Conservation (phyloP, 1,139 yeast species). For the Pichia sp. region DNA sequence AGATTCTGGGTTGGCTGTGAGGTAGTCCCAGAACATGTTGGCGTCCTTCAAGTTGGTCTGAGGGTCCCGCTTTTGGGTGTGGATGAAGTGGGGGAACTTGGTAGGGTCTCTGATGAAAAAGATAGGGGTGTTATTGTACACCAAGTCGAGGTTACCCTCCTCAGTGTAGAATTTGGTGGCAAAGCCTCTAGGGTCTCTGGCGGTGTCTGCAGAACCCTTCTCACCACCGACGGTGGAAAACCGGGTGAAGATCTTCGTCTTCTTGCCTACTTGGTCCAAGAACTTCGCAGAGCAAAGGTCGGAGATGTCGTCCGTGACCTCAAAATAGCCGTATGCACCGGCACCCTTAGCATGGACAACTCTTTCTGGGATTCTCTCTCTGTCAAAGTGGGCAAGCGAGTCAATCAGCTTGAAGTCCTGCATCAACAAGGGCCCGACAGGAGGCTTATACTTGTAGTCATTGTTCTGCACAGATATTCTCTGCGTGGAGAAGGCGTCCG, state of each 20-base stretch:
- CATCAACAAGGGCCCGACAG: constrained; percentile 69
- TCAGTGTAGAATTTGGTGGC: constrained; percentile 80
- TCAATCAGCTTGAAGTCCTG: constrained; percentile 80
- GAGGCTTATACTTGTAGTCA: constrained; percentile 30
- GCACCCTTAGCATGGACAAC: constrained; percentile 91
- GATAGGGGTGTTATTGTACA: constrained; percentile 84
- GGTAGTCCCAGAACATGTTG: constrained; percentile 65
- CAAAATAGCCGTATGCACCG: constrained; percentile 79
- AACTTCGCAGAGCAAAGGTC: constrained; percentile 71
- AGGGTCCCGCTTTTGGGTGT: constrained; percentile 76
- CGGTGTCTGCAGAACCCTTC: constrained; percentile 76
- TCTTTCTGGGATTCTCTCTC: constrained; percentile 86
- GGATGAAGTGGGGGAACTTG: constrained; percentile 85
- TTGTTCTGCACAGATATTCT: constrained; percentile 29
- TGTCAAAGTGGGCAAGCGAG: constrained; percentile 74
- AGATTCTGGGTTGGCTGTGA: constrained; percentile 58
- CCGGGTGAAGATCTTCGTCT: constrained; percentile 68
- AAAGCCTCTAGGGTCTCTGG: constrained; percentile 89
- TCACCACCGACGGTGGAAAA: constrained; percentile 92
- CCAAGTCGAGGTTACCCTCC: constrained; percentile 86
- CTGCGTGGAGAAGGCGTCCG: constrained; percentile 34
- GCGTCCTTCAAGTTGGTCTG: constrained; percentile 48
- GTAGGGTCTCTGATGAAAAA: constrained; percentile 84
- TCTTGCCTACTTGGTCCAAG: constrained; percentile 68
- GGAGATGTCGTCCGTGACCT: constrained; percentile 75